Evolutionary conservation across 139 green algal species (phyloP).

Genomic region (Penium margaritaceum): DNA sequence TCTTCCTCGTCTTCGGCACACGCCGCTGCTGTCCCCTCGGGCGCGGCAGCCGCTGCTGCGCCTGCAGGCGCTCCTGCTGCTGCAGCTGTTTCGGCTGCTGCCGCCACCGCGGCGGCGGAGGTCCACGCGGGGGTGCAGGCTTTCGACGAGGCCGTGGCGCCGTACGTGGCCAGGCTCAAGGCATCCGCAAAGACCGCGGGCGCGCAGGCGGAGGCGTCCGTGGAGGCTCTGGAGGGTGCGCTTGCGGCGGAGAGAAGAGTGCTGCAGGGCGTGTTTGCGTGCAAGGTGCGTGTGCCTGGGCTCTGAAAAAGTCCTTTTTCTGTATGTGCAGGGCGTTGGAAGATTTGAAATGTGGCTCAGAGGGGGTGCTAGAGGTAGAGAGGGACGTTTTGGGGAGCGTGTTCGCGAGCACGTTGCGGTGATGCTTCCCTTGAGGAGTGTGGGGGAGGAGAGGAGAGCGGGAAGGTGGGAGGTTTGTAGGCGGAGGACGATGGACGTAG

Average conservation of each 20-base stretch:
- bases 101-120: not conserved
- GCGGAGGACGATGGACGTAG: too few species aligned
- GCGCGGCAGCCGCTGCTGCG: too few species aligned
- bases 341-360: not conserved
- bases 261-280: conserved; percentile 12
- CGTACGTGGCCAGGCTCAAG: conserved; percentile 7
- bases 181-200: conserved; percentile 22
- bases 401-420: not conserved
- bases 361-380: not conserved
- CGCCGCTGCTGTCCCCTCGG: too few species aligned
- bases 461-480: too few species aligned
- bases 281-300: conserved; percentile 27
- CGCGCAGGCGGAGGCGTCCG: conserved; percentile 18
- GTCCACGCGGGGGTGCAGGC: conserved; percentile 21
- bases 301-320: not conserved
- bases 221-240: conserved; percentile 20
- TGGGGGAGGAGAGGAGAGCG: too few species aligned
- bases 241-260: conserved; percentile 30
- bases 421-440: not conserved
- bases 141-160: conserved; percentile 32
- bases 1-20: too few species aligned
- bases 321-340: not conserved
- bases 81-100: not conserved
- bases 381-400: not conserved
- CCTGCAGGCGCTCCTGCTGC: too few species aligned